Conservation (phyloP, 495 filamentous ascomycete species). For the Trichoderma erinaceum region DNA sequence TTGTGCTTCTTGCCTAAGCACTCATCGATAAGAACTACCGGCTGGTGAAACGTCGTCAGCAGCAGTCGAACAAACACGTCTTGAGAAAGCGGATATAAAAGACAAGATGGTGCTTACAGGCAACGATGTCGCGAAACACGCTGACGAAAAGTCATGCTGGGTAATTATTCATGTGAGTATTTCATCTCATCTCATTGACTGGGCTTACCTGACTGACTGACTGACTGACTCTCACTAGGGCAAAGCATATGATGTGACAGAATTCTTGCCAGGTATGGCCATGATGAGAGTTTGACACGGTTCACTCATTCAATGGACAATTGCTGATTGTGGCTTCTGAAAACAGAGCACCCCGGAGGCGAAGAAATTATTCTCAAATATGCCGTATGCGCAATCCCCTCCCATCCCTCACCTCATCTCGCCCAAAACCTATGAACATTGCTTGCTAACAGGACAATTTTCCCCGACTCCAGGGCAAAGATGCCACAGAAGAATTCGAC, state of each 20-base stretch:
- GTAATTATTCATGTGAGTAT: slow-evolving; percentile 60
- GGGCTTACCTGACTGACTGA: slow-evolving; percentile 5
- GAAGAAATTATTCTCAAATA: slow-evolving; percentile 73
- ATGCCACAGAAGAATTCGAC: slow-evolving; percentile 78
- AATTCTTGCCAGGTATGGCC: slow-evolving; percentile 50
- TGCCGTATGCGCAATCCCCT: slow-evolving; percentile 37
- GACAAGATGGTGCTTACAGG: slow-evolving; percentile 44
- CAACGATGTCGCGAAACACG: slow-evolving; percentile 62
- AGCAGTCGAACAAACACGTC: neutral
- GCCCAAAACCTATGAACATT: neutral
- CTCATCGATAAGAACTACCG: neutral
- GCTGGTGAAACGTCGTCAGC: neutral
- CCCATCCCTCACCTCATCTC: neutral
- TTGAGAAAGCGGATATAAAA: neutral
- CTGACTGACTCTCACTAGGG: slow-evolving; percentile 24
- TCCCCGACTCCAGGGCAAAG: slow-evolving; percentile 51
- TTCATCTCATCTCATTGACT: neutral
- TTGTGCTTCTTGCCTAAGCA: neutral
- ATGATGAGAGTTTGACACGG: neutral
- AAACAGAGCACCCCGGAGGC: slow-evolving; percentile 68
- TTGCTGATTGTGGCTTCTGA: slow-evolving; percentile 17
- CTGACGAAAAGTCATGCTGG: slow-evolving; percentile 66
- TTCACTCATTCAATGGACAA: neutral
- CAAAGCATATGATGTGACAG: slow-evolving; percentile 76
- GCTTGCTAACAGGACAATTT: neutral